Evolutionary conservation across 2,329 filamentous ascomycete genomes (phyloP).

Genomic region (Scleromitrula shiraiana): DNA sequence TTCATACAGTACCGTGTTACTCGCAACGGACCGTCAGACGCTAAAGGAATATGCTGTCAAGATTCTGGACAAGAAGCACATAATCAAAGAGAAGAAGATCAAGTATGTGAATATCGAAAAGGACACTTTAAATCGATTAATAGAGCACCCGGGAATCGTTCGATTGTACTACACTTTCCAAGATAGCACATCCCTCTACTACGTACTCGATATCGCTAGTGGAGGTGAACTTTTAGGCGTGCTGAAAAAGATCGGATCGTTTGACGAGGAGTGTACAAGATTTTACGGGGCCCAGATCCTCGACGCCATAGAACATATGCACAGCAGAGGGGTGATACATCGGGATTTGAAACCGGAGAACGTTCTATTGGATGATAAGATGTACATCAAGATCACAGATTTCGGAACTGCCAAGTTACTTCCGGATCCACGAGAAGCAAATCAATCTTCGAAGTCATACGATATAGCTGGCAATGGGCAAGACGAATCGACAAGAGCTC

Average conservation of each 20-base stretch:
- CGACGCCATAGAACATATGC: conserved; percentile 97
- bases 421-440: conserved; percentile 42
- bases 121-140: conserved; percentile 91
- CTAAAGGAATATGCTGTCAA: conserved; percentile 97
- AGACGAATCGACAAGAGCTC: conserved; percentile 64
- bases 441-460: conserved; percentile 27
- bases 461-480: conserved; percentile 33
- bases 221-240: conserved; percentile 89
- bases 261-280: conserved; percentile 86
- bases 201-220: conserved; percentile 87
- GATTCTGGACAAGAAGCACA: conserved; percentile 94
- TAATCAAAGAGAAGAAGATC: conserved; percentile 99
- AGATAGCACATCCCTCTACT: conserved; percentile 92
- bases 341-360: conserved; percentile 96
- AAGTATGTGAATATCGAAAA: conserved; percentile 99
- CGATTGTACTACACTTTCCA: conserved; percentile 98
- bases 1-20: conserved; percentile 92
- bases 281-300: conserved; percentile 96
- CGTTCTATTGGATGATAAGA: conserved; percentile 85
- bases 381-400: conserved; percentile 98
- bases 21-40: conserved; percentile 88
- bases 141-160: conserved; percentile 93
- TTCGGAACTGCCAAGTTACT: conserved; percentile 97
- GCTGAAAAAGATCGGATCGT: conserved; percentile 87
- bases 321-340: conserved; percentile 90